A percentile compares a stretch with the other conserved stretches of the same genome.
These are phyloP conservation scores for Beauveria rudraprayagi DNA, from an alignment of 2,329 filamentous ascomycete species.

Conservation along the genomic window DNA sequence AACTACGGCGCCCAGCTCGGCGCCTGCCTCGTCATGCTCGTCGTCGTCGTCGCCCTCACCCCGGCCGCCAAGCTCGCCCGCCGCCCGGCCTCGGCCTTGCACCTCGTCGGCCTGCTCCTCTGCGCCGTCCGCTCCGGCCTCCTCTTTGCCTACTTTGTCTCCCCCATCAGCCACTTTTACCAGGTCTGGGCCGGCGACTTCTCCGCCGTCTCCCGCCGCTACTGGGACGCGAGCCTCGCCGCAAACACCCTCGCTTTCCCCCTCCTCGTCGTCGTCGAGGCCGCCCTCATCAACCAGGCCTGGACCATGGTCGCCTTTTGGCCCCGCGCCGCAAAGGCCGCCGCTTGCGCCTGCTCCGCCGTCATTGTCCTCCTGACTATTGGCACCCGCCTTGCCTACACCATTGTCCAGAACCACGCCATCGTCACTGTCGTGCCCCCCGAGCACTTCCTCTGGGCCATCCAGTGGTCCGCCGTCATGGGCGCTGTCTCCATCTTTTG, in stretches of 20 bases:
- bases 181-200: slow-evolving; percentile 48
- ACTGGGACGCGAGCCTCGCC: slow-evolving; percentile 29
- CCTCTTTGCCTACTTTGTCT: slow-evolving; percentile 51
- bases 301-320: slow-evolving; percentile 45
- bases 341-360: slow-evolving; percentile 24
- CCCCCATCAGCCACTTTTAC: slow-evolving; percentile 55
- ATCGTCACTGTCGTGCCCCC: slow-evolving; percentile 21
- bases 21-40: slow-evolving; percentile 54
- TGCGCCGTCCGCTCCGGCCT: slow-evolving; percentile 54
- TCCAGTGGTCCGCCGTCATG: slow-evolving; percentile 29
- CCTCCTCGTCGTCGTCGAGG: slow-evolving; percentile 37
- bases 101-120: slow-evolving; percentile 50
- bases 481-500: slow-evolving; percentile 38
- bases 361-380: slow-evolving; percentile 26
- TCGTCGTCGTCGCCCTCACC: slow-evolving; percentile 60
- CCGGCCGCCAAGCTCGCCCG: slow-evolving; percentile 56
- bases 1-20: slow-evolving; percentile 66
- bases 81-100: slow-evolving; percentile 58
- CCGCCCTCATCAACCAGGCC: slow-evolving; percentile 43
- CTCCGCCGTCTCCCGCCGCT: slow-evolving; percentile 32
- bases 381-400: slow-evolving; percentile 25
- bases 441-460: slow-evolving; percentile 27
- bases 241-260: slow-evolving; percentile 35
- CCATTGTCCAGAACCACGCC: slow-evolving; percentile 28
- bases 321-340: slow-evolving; percentile 27